Conservation (phyloP, 192 early-diverging fungal species). For the Dimargaris verticillata region DNA sequence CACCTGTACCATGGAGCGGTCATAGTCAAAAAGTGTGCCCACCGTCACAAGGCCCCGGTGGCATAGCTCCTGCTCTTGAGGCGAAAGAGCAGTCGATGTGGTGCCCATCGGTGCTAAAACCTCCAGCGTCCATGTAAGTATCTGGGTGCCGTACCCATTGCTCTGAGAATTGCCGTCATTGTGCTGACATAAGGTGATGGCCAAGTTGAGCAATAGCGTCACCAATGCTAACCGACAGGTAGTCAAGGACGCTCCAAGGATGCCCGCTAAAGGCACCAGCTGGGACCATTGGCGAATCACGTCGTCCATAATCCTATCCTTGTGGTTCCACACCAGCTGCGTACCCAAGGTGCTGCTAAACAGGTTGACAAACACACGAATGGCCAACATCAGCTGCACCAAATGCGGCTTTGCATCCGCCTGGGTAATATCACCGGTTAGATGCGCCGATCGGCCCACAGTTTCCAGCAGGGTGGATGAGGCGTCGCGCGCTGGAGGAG, state of each 20-base stretch:
- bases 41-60: conserved; percentile 37
- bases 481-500: conserved; percentile 20
- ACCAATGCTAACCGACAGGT: conserved; percentile 20
- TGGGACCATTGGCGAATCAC: conserved; percentile 18
- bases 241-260: conserved; percentile 17
- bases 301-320: conserved; percentile 15
- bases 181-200: neutral
- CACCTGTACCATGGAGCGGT: neutral
- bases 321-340: conserved; percentile 19
- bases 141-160: conserved; percentile 1
- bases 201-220: conserved; percentile 8
- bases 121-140: conserved; percentile 31
- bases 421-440: neutral
- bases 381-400: conserved; percentile 61
- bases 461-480: conserved; percentile 24
- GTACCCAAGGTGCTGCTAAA: conserved; percentile 36
- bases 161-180: neutral
- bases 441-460: conserved; percentile 21
- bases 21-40: conserved; percentile 36
- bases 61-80: conserved; percentile 38
- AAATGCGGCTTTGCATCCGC: conserved; percentile 26
- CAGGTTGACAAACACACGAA: conserved; percentile 55
- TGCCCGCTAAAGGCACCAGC: neutral
- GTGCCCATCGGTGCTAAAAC: neutral
- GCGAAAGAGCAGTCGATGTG: neutral